phyloP scores from a whole-genome alignment of 345 rosid species.

The Arabidopsis thaliana region DNA sequence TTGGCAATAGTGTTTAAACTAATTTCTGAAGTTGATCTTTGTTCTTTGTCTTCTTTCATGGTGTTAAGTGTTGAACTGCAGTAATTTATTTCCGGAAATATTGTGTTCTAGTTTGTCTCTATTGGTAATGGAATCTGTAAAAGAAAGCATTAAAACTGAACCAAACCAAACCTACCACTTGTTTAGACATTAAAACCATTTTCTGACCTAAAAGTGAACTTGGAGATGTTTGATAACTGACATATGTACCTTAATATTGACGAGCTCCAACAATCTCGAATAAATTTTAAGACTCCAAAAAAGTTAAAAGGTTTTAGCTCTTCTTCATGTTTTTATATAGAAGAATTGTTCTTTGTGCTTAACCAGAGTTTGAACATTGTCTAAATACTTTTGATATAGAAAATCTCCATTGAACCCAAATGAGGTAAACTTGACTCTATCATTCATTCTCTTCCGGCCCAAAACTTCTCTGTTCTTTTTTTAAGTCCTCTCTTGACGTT shows the following conservation, averaged over 20 bases:
- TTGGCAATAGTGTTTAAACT: too few relatives aligned
- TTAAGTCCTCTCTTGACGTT: conserved; percentile 26
- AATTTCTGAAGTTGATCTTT: background rate
- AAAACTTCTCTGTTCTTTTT: conserved; percentile 28
- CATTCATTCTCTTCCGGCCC: conserved; percentile 37
- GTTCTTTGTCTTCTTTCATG: background rate
- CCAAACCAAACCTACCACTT: conserved; percentile 27
- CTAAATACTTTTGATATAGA: conserved; percentile 24
- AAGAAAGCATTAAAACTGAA: background rate
- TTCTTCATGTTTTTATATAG: conserved; percentile 11
- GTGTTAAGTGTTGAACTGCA: background rate
- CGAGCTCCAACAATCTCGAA: background rate
- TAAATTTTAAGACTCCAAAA: background rate
- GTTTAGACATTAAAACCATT: conserved; percentile 2
- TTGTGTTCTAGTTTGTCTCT: conserved; percentile 1
- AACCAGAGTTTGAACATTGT: conserved; percentile 26
- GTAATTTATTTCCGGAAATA: background rate
- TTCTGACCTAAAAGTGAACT: background rate
- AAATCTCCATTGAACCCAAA: conserved; percentile 12
- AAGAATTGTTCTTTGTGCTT: conserved; percentile 17
- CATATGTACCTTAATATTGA: background rate
- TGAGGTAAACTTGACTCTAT: conserved; percentile 19
- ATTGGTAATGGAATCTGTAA: background rate
- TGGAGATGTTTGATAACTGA: conserved; percentile 3
- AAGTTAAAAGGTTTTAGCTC: background rate